Evolutionary conservation across 352 stramenopile genomes (phyloP), one percentile per base, ranked within the genome.

Genomic region (Pythium oligandrum): DNA sequence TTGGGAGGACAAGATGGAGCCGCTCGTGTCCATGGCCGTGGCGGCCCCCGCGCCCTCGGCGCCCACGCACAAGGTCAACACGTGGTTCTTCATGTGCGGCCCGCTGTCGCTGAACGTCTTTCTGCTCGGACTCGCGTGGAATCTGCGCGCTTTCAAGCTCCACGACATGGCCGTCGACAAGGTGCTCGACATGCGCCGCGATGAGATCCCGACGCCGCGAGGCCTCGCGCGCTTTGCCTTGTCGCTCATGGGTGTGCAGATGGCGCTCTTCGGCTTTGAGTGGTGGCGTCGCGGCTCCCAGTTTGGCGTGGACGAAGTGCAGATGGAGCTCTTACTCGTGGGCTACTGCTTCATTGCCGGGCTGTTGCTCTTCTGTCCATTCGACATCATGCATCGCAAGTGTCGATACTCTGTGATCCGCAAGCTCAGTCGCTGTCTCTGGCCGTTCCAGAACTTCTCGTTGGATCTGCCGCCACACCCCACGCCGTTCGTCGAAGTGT

Each of bases 61-160:
- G 11, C 3, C 51, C 26, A 44, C 51, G 48, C 9, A 26, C 6
- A 60, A 52, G 34, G 68, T 75, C 17, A 75, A 72, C 61, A 82
- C 70, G 57, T 89, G 75, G 78, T 92, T 86, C 71, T 92, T 92
- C 64, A 72, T 92, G 64, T 86, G 76, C 55, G 81, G 82, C 2
- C 82, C 82, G 48, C 61, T 92, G 17, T 78, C 82, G 9, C 60
- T 86, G 48, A 90, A 78, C 55, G 61, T 73, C 0, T 90, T 90
- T 49, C 48, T 90, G 9, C 55, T 88, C 34, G 82, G 82, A 3
- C 55, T 87, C 11, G 75, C 77, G n/a, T 59, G 55, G 52, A 90
- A 92, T 53, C 40, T 92, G 35, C 57, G 75, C 57, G 67, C 87
- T 11, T 88, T 89, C 54, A 60, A 78, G 51, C 54, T 45, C 37